These are phyloP conservation scores for Isoetes taiwanensis DNA, from an alignment of 75 land plant genomes.

Conservation along the genomic window DNA sequence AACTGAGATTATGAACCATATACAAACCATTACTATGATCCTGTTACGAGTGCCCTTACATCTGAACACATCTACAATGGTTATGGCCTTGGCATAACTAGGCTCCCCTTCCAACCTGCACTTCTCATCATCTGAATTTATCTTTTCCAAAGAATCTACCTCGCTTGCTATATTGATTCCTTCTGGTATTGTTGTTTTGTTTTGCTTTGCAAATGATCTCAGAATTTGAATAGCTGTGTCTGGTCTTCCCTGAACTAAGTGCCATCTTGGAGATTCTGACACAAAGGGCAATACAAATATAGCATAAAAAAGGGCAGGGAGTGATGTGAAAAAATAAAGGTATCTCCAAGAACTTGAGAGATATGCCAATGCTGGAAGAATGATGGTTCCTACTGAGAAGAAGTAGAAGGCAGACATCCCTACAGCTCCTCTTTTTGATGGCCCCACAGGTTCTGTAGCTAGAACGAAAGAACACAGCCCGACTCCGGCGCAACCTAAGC, in stretches of 20 bases:
- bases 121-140: background rate
- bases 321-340: conserved; percentile 32
- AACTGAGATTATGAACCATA: conserved; percentile 27
- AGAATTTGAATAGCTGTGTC: conserved; percentile 29
- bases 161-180: background rate
- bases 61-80: conserved; percentile 10
- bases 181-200: background rate
- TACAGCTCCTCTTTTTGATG: conserved; percentile 23
- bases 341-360: conserved; percentile 29
- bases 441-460: conserved; percentile 36
- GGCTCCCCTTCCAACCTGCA: background rate
- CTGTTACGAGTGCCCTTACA: conserved; percentile 28
- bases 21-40: conserved; percentile 15
- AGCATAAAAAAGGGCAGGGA: conserved; percentile 33
- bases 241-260: conserved; percentile 22
- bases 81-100: conserved; percentile 20
- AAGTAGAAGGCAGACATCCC: conserved; percentile 28
- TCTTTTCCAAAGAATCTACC: background rate
- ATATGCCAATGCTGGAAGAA: conserved; percentile 37
- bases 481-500: conserved; percentile 17
- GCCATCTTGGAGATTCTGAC: conserved; percentile 52
- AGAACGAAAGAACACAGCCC: conserved; percentile 36
- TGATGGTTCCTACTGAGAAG: conserved; percentile 41
- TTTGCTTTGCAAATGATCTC: conserved; percentile 13
- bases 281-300: conserved; percentile 19